Conservation (phyloP, 2,329 filamentous ascomycete genomes). For the Cytospora piceae region DNA sequence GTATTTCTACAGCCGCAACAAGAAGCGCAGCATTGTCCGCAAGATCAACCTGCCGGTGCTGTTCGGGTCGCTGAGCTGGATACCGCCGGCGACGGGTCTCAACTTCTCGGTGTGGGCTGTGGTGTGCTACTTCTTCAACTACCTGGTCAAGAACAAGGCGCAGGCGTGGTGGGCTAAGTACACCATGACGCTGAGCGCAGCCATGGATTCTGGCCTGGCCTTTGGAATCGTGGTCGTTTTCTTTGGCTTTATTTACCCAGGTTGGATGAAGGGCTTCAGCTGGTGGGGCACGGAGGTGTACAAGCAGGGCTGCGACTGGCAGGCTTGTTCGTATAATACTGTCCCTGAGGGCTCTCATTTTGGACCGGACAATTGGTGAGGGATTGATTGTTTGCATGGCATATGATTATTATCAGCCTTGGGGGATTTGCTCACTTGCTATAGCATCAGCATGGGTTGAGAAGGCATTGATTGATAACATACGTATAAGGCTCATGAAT, state of each 20-base stretch:
- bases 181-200: conserved; percentile 85
- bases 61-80: conserved; percentile 83
- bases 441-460: conserved; percentile 6
- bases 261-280: conserved; percentile 70
- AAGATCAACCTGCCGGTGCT: conserved; percentile 83
- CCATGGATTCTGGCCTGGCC: conserved; percentile 79
- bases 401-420: neutral
- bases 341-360: conserved; percentile 68
- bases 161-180: conserved; percentile 88
- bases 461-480: conserved; percentile 2
- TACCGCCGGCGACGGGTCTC: conserved; percentile 82
- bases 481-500: conserved; percentile 14
- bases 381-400: conserved; percentile 3
- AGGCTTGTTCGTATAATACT: conserved; percentile 71
- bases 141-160: conserved; percentile 69
- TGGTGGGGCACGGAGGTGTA: conserved; percentile 93
- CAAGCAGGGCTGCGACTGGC: conserved; percentile 84
- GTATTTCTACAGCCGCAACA: conserved; percentile 69
- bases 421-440: neutral
- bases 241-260: conserved; percentile 84
- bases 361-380: conserved; percentile 64
- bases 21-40: conserved; percentile 65
- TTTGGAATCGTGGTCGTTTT: conserved; percentile 84
- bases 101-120: conserved; percentile 89
- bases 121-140: conserved; percentile 85